Base-by-base conservation (phyloP, 2,329 filamentous ascomycete species). In the Nemania serpens region DNA sequence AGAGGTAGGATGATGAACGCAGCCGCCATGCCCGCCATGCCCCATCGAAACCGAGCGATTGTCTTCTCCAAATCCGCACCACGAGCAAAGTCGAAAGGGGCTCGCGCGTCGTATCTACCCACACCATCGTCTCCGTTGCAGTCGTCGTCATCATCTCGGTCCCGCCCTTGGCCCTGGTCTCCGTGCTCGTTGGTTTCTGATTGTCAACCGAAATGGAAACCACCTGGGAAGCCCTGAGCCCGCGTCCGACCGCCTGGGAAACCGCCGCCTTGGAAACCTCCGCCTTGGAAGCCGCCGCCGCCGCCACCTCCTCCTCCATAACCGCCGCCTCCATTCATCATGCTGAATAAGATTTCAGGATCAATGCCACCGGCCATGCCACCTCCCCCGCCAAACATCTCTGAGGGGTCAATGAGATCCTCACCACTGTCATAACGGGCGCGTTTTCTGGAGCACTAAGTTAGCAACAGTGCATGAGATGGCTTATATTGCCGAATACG, bases 361-460 rank as follows among this genome's bases (percentile, higher is more conserved):
- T 91, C 88, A 73, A 93, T 91, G 70, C 84, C 88, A 45, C 86
- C 85, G 9, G 55, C 75, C 79, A 73, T 73, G 56, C 76, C 76
- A 22, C 81, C 79, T 73, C 82, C 82, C 58, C 84, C 84, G 49
- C 87, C 86, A 69, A 94, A 95, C 86, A 94, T 93, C 71, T 97
- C 93, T 53, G 87, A 84, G 3, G 91, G 91, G 73, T 97, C 94
- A 59, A 95, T 84, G 33, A 97, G 85, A 74, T 99, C 94, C 61
- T 95, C 91, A 39, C 95, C 95, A 68, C 89, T 95, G 74, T 99
- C 94, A 74, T 96, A 99, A 55, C 90, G 84, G 66, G 91, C 90
- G 68, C 91, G 89, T 81, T 97, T 98, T 77, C 90, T 92, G 63
- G 46, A n/a, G n/a, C n/a, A 42, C 43, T 17, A 18, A 42, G 69